These are phyloP conservation scores for Solidago caesia DNA, from an alignment of 129 eudicot genomes.

Conservation along the genomic window DNA sequence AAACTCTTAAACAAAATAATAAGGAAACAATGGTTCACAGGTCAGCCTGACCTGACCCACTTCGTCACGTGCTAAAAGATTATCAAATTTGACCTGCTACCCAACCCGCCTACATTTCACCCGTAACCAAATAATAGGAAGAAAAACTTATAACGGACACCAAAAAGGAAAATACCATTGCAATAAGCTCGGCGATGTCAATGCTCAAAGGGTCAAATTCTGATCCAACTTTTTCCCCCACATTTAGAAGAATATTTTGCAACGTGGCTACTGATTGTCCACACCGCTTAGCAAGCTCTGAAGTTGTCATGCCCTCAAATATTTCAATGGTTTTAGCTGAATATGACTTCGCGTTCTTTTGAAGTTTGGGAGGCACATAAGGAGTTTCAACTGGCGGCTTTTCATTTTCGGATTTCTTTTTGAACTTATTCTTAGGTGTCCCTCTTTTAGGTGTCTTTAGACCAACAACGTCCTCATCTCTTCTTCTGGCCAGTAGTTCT, in stretches of 20 bases:
- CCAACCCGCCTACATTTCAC: no score
- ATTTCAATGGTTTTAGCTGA: constrained; percentile 71
- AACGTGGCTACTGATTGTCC: constrained; percentile 59
- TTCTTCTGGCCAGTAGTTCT: constrained; percentile 47
- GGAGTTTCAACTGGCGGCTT: constrained; percentile 75
- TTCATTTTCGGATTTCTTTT: constrained; percentile 46
- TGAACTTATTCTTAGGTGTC: constrained; percentile 34
- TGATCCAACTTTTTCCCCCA: constrained; percentile 82
- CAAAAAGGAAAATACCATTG: constrained; percentile 55
- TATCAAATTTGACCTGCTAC: no score
- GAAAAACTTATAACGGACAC: constrained; percentile 2
- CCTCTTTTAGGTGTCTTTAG: constrained; percentile 47
- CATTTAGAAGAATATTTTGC: constrained; percentile 63
- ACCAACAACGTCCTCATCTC: constrained; percentile 37
- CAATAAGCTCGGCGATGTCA: constrained; percentile 83
- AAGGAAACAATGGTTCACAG: no score
- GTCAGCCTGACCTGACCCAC: no score
- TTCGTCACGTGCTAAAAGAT: no score
- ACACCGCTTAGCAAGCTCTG: constrained; percentile 76
- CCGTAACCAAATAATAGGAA: background rate
- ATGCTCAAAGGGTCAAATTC: constrained; percentile 81
- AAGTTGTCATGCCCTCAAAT: constrained; percentile 84
- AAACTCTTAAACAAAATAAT: no score
- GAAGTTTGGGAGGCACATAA: constrained; percentile 64
- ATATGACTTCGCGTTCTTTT: constrained; percentile 42